Base-by-base conservation (phyloP, 2,329 filamentous ascomycete species). In the Penicillium sp. region DNA sequence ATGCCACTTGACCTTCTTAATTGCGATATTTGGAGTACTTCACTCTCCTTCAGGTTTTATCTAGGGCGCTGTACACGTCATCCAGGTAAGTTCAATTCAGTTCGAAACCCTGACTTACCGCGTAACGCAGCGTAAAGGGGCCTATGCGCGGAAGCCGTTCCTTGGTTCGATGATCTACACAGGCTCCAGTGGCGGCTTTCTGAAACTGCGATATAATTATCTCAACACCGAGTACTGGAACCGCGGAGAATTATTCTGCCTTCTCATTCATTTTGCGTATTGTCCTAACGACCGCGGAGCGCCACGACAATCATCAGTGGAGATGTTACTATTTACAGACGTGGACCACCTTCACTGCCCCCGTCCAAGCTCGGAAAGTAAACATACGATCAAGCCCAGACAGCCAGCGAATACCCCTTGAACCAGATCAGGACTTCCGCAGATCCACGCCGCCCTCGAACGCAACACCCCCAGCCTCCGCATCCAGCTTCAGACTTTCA, bases 401-500 rank as follows among this genome's bases (percentile, higher is more conserved):
- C 4, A 4, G 22, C 13, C 20, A 18, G n/a, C 2, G 39, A 20
- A 22, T 20, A 40, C 20, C 36, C 22, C 18, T 5, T 20, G 6
- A 25, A 35, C 30, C 10, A 4, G 18, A 42, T 58, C 50, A 58
- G n/a, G 53, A 50, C 53, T 64, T 54, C 8, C 50, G 44, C 45
- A 68, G 44, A 31, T 69, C 67, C 13, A 69, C 67, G 13, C 67
- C 66, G 9, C 64, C 61, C 11, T 66, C 55, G 36, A 72, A 72
- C 5, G 65, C 57, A 20, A 54, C 61, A 25, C 71, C 70, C 36
- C 74, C 73, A 30, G 74, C 73, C 36, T 66, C 59, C 27, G 63
- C 65, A 62, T 76, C 74, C 45, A 76, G 51, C 50, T 67, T 59
- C n/a, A 75, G 61, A 39, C 69, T 72, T 45, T 74, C 69, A 49